Evolutionary conservation across 2,329 filamentous ascomycete species (phyloP).

Genomic region (Pseudogymnoascus pannorum): DNA sequence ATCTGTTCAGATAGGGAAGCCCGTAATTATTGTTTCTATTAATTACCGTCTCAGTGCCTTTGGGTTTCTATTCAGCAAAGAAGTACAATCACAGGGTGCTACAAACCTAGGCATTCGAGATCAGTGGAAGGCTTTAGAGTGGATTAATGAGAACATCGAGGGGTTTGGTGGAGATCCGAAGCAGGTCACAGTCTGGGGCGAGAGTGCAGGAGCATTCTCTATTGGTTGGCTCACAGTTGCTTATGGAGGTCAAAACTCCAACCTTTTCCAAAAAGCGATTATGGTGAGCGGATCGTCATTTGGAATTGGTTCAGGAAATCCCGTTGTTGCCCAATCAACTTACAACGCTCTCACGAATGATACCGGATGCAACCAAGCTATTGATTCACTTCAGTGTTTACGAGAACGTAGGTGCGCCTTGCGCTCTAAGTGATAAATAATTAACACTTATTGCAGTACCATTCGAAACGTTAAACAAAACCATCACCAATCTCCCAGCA

Average conservation of each 20-base stretch:
- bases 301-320: background rate
- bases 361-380: constrained; percentile 41
- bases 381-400: constrained; percentile 49
- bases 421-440: constrained; percentile 23
- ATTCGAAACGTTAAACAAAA: constrained; percentile 37
- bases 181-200: constrained; percentile 54
- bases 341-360: constrained; percentile 46
- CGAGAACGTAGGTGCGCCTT: constrained; percentile 44
- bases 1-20: constrained; percentile 17
- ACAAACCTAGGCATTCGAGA: constrained; percentile 60
- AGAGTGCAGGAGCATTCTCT: constrained; percentile 56
- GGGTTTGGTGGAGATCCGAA: constrained; percentile 52
- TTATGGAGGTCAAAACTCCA: constrained; percentile 27
- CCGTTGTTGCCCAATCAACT: constrained; percentile 27
- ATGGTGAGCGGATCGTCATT: constrained; percentile 43
- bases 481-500: constrained; percentile 39
- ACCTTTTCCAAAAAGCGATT: constrained; percentile 45
- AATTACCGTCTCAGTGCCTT: constrained; percentile 57
- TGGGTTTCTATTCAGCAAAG: constrained; percentile 54
- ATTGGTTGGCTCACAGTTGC: constrained; percentile 60
- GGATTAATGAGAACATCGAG: constrained; percentile 53
- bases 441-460: constrained; percentile 31
- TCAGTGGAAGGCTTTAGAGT: constrained; percentile 50
- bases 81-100: constrained; percentile 36
- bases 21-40: constrained; percentile 49